These are phyloP conservation scores for Saccharomycopsis fermentans DNA, from an alignment of 805 yeast genomes.

Conservation along the genomic window DNA sequence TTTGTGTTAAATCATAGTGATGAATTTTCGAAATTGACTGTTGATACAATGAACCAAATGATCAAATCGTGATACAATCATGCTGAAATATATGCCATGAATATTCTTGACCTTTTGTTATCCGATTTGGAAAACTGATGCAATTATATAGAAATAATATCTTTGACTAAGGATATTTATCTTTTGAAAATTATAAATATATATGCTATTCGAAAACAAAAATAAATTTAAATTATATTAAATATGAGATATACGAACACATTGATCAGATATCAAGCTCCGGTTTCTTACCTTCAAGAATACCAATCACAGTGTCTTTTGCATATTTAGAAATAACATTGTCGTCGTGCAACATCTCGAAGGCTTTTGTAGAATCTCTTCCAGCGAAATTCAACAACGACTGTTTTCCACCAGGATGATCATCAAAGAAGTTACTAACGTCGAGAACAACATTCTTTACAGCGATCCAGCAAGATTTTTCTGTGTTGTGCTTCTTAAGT, in stretches of 20 bases:
- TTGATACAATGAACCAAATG: neutral
- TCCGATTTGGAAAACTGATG: too few relatives aligned
- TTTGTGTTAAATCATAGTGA: constrained; percentile 15
- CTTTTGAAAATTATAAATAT: neutral
- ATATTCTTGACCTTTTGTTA: too few relatives aligned
- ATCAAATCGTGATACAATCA: neutral
- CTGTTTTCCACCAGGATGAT: constrained; percentile 55
- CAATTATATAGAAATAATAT: too few relatives aligned
- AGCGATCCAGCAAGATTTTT: constrained; percentile 43
- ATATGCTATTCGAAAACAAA: neutral
- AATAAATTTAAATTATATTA: neutral
- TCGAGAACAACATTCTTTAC: constrained; percentile 44
- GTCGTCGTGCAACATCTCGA: constrained; percentile 49
- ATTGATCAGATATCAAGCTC: constrained; percentile 13
- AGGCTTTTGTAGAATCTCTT: constrained; percentile 39
- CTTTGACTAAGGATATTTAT: too few relatives aligned
- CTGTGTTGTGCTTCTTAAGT: constrained; percentile 36
- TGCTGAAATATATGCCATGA: too few relatives aligned
- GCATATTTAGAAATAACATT: constrained; percentile 42
- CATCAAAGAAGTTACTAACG: constrained; percentile 33
- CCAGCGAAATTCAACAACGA: constrained; percentile 41
- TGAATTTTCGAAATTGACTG: constrained; percentile 11
- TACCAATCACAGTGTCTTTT: constrained; percentile 38
- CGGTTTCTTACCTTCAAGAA: constrained; percentile 33
- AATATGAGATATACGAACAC: neutral